Evolutionary conservation across 2,329 filamentous ascomycete genomes (phyloP).

Genomic region (Knoxdaviesia proteae): DNA sequence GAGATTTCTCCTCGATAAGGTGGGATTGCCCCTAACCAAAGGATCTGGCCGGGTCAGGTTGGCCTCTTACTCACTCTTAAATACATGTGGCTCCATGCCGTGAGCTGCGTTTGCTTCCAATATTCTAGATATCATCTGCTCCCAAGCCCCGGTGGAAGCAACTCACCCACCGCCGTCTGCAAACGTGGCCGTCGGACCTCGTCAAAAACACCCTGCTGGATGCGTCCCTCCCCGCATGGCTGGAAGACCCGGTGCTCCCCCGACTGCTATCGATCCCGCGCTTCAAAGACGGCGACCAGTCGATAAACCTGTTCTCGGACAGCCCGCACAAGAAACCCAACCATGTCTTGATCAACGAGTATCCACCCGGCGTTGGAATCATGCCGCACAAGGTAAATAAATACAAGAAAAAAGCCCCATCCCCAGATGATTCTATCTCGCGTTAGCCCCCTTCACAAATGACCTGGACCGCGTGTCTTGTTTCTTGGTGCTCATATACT

Average conservation of each 20-base stretch:
- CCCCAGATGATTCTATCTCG: too few relatives aligned
- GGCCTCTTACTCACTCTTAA: background rate
- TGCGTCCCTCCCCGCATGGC: constrained; percentile 53
- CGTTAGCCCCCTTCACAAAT: background rate
- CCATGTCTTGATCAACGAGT: constrained; percentile 88
- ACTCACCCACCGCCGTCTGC: constrained; percentile 71
- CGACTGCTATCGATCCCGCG: constrained; percentile 30
- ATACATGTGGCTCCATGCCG: background rate
- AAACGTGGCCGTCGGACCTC: constrained; percentile 75
- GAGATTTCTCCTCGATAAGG: constrained; percentile 47
- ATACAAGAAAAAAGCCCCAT: constrained; percentile 1
- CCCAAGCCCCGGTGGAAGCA: constrained; percentile 68
- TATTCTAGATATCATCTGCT: constrained; percentile 30
- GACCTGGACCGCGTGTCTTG: background rate
- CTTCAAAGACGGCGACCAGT: constrained; percentile 8
- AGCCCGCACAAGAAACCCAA: constrained; percentile 66
- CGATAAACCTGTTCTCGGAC: constrained; percentile 26
- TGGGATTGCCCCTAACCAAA: constrained; percentile 10
- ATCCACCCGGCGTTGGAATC: constrained; percentile 72
- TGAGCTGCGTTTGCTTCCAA: background rate
- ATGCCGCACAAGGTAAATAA: constrained; percentile 63
- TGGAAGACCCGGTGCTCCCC: constrained; percentile 46
- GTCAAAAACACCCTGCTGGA: constrained; percentile 59
- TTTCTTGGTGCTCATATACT: constrained; percentile 8
- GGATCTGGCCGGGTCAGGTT: background rate